Evolutionary conservation across 1,139 yeast species (phyloP), one percentile per base, ranked within the genome.

Genomic region (Geotrichum cucujoidarum): DNA sequence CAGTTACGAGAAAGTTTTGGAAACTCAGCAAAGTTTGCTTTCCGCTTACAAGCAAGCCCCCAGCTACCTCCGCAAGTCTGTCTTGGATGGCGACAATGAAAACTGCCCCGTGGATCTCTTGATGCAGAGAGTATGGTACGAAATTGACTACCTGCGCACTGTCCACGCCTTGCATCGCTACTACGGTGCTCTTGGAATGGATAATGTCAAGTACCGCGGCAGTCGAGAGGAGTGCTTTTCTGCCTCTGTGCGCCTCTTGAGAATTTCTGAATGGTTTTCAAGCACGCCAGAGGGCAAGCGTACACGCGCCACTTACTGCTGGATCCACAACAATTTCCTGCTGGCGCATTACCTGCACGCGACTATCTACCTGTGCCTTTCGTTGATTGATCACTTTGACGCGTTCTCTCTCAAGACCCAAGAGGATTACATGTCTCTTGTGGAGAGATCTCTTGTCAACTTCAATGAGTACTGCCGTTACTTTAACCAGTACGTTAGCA

Each of bases 151-250:
- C 42, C 57, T 61, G 16, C 61, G 60, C 42, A 55, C 63, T 8
- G 43, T 63, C 32, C 60, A 64, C 11, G 60, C 62, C 4, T 54
- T 66, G 25, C 69, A 66, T 46, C 59, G 68, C 20, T 58, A 63
- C 21, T 61, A 57, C 48, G 56, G 66, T 4, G 53, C 63, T 2
- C 56, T 59, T 18, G 54, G 55, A 3, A 52, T 53, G 22, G 47
- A 49, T 2, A 53, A 56, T 38, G 44, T 53, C 21, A 56, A 55
- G 43, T 56, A 59, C 37, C 48, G 54, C 20, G 52, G 59, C 34
- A 57, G 60, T 32, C 52, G 61, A 7, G 61, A 62, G 24, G 64
- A 58, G 20, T 54, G 60, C 34, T 50, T 63, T 32, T 55, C 56
- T 32, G 64, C 67, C 1, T 58, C 66, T 8, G 50, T 58, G 10